These are phyloP conservation scores for Trichosanthes truncata DNA, from an alignment of 306 rosid species.

Conservation along the genomic window DNA sequence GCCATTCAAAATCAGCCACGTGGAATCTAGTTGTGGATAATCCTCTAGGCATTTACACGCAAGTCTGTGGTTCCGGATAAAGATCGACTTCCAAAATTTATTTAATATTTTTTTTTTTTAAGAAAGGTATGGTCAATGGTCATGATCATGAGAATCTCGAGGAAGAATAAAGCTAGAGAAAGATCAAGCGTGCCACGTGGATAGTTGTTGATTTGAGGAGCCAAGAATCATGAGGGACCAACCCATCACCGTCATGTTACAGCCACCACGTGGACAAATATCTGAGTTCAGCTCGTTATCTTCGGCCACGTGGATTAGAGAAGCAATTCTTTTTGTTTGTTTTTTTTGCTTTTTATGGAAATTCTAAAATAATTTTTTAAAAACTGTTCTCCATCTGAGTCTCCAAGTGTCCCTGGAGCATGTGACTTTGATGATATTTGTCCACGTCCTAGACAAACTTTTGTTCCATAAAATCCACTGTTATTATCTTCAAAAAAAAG, in stretches of 20 bases:
- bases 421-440: slow-evolving; percentile 5
- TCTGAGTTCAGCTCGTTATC: neutral
- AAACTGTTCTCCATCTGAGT: neutral
- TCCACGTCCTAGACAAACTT: neutral
- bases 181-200: slow-evolving; percentile 6
- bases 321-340: neutral
- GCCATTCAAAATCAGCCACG: neutral
- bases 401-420: neutral
- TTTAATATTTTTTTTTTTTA: too few species aligned
- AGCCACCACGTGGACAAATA: neutral
- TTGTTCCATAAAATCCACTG: neutral
- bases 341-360: neutral
- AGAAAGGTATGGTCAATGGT: neutral
- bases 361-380: neutral
- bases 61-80: slow-evolving; percentile 2
- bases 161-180: neutral
- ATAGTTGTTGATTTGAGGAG: neutral
- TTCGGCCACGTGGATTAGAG: neutral
- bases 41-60: neutral
- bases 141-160: slow-evolving; percentile 10
- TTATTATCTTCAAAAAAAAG: too few species aligned
- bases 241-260: neutral
- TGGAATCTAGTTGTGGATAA: neutral
- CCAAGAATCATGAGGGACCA: slow-evolving; percentile 2
- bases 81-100: neutral